Base-by-base conservation (phyloP, 352 stramenopile species). In the Phytophthora cactorum region DNA sequence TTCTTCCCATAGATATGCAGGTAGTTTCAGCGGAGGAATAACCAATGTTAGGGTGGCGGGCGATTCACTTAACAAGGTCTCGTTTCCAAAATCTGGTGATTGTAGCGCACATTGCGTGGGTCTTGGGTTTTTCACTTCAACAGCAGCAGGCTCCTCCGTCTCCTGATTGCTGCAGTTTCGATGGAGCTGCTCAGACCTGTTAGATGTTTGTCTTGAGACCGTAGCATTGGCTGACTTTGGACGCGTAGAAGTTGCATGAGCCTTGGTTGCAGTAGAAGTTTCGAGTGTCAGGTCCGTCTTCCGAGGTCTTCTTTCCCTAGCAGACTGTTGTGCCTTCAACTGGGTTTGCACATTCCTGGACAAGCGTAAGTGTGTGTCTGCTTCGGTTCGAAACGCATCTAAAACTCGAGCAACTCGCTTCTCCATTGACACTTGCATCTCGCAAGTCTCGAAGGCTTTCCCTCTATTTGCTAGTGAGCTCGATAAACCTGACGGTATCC, bases 1-100 rank as follows among this genome's bases (percentile, higher is more conserved):
- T 17, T 50, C 38, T 38, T 69, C 46, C 59, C 66, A 69, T 9
- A 56, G n/a, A 56, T 60, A 29, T 25, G 44, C 45, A 7, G 61
- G 66, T 7, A 74, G 17, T 58, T 65, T 63, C 22, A 74, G 51
- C 15, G 54, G 66, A 58, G 66, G 60, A 14, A 74, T 60, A 8
- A 70, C 41, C 15, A 74, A 43, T 32, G 9, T 47, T 28, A 25
- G 25, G 6, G 53, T 56, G 2, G 7, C 34, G 29, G 53, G 53
- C 11, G 39, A 46, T n/a, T 41, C 28, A 52, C 10, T 59, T 15
- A 36, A 32, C 15, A 52, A 46, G 10, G 29, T 8, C 14, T 63
- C 60, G 9, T 27, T 38, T 41, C 28, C 57, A 32, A 29, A 31
- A 28, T 25, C 15, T 41, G 22, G 25, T 8, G 29, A 11, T 9